These are phyloP conservation scores for Citeromyces hawaiiensis DNA, from an alignment of 1,139 yeast species.

Conservation along the genomic window DNA sequence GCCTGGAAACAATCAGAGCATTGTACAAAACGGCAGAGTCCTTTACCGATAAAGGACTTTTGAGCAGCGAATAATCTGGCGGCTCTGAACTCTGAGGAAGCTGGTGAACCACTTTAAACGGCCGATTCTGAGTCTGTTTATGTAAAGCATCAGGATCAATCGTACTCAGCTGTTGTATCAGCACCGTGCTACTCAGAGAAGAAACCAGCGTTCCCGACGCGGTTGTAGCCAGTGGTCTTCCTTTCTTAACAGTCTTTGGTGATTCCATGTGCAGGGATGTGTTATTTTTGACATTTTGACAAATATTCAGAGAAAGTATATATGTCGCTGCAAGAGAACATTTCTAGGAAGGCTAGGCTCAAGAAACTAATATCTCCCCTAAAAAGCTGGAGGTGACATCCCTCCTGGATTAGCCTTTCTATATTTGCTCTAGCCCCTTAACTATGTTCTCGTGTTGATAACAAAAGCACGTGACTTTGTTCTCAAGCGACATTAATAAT, in stretches of 20 bases:
- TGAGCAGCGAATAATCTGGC: slow-evolving; percentile 50
- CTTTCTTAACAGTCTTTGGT: background rate
- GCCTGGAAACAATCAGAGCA: slow-evolving; percentile 64
- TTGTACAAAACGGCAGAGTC: slow-evolving; percentile 64
- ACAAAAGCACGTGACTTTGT: too few relatives aligned
- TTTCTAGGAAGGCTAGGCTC: too few relatives aligned
- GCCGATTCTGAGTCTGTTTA: slow-evolving; percentile 31
- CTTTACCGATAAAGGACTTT: slow-evolving; percentile 54
- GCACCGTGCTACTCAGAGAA: slow-evolving; percentile 7
- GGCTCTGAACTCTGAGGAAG: slow-evolving; percentile 55
- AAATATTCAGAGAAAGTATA: background rate
- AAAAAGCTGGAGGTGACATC: too few relatives aligned
- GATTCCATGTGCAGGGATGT: background rate
- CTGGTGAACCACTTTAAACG: slow-evolving; percentile 53
- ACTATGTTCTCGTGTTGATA: too few relatives aligned
- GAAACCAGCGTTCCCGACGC: background rate
- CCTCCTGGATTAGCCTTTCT: too few relatives aligned
- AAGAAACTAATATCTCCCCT: too few relatives aligned
- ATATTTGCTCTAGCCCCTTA: too few relatives aligned
- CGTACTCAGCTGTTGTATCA: slow-evolving; percentile 29
- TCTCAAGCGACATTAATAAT: too few relatives aligned
- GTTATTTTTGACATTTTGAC: too few relatives aligned
- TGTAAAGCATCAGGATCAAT: slow-evolving; percentile 33
- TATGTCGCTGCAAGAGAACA: background rate
- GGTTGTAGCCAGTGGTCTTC: background rate